Conservation (phyloP, 192 early-diverging fungal genomes). For the Haplosporangium gracile region DNA sequence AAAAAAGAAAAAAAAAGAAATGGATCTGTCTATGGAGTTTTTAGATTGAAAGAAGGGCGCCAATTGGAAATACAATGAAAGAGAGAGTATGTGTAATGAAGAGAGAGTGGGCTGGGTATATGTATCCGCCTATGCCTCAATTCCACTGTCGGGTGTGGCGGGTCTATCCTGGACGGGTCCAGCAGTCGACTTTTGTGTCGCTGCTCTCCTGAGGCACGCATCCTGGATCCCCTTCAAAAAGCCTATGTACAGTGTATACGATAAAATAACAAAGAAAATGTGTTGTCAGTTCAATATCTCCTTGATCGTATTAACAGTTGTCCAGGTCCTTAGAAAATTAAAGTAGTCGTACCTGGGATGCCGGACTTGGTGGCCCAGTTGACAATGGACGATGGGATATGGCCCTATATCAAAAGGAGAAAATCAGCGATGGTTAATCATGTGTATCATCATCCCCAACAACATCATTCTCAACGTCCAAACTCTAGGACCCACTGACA, state of each 20-base stretch:
- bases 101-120: neutral
- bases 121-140: slow-evolving; percentile 28
- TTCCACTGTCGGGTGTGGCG: slow-evolving; percentile 53
- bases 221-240: slow-evolving; percentile 53
- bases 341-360: slow-evolving; percentile 40
- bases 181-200: slow-evolving; percentile 11
- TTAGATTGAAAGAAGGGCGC: neutral
- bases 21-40: neutral
- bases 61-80: neutral
- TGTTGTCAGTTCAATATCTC: neutral
- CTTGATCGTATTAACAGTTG: neutral
- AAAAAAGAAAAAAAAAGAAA: neutral
- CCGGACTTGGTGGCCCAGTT: slow-evolving; percentile 61
- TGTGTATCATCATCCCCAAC: neutral
- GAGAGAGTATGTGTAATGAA: neutral
- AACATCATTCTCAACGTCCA: neutral
- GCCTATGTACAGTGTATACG: neutral
- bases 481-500: neutral
- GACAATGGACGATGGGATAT: slow-evolving; percentile 57
- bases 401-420: slow-evolving; percentile 24
- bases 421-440: neutral
- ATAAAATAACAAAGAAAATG: neutral
- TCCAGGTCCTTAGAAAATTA: neutral
- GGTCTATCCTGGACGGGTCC: slow-evolving; percentile 21
- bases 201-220: slow-evolving; percentile 51